Base-by-base conservation (phyloP, 192 early-diverging fungal genomes). In the Coemansia sp. region DNA sequence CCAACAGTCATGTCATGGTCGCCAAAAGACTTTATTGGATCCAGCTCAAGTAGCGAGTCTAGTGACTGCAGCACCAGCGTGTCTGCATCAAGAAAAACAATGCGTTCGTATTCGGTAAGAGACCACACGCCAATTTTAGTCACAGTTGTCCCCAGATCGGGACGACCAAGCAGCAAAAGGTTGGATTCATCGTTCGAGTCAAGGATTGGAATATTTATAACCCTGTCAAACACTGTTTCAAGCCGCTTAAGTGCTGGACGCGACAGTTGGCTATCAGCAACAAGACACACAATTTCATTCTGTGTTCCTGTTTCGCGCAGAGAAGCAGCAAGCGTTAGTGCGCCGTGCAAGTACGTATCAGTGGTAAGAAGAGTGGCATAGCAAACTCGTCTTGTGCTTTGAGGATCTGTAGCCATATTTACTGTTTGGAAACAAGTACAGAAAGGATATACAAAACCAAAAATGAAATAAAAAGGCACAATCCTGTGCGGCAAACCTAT, bases 11-110 rank as follows among this genome's bases (percentile, higher is more conserved):
- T 46, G 8, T 76, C 68, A 42, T 18, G 62, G 48, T 45, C 74
- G 8, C 61, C 22, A 22, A 36, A 22, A 6, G 52, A 9, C 32
- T 22, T 19, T 6, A 9, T 58, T 40, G 21, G 82, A 1, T 79
- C 76, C 13, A 65, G 64, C n/a, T 84, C 84, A 78, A 98, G 93
- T 48, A 98, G 58, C 16, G 86, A 87, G 65, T 96, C 94, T n/a
- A 96, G 87, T 21, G 90, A 88, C 41, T 84, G 65, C 13, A 92
- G 72, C 1, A 93, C 91, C 54, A 96, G 78, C 11, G 90, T 91
- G 63, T 96, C 96, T 0, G 95, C 92, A 73, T 96, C 96, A 32
- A 98, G 76, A 69, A 91, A 98, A 11, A 87, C 87, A 12, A 97
- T 84, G 46, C 88, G 88, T 39, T 83, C 73, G 67, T 88, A 94